Base-by-base conservation (phyloP, 129 eudicot species). In the Flaveria linearis region DNA sequence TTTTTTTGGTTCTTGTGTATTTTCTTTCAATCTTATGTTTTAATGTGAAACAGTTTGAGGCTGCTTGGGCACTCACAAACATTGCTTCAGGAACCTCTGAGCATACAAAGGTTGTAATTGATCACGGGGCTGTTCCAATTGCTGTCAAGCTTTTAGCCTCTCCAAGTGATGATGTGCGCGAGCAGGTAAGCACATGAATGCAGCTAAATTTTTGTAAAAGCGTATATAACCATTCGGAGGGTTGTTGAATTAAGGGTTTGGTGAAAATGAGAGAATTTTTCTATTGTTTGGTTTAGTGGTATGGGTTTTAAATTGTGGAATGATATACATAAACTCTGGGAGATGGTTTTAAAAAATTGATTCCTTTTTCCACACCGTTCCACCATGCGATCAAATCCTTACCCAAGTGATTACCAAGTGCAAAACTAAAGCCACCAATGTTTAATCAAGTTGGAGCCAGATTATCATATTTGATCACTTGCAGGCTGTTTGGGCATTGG, bases 401-500 rank as follows among this genome's bases (percentile, higher is more conserved):
- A 53, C 28, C 62, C 13, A 7, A 11, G 58, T 55, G 62, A 17
- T 20, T 2, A 18, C 26, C 13, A 13, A 56, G 28, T 56, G 62
- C 55, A 52, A 52, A 52, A 12, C 62, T 17, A 56, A 56, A 1
- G 28, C 28, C 62, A 56, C 14, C 28, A 5, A 56, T 4, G 62
- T 56, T 3, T 56, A 56, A 56, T 16, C 62, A 56, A 56, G 13
- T 9, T 42, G 78, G 49, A 74, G 56, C 26, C 26, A 25, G 4
- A 23, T 15, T 61, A 12, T 75, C 39, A 75, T 22, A 13, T 13
- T 3, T 63, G 50, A 49, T 36, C 68, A 25, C 49, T 20, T 69
- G 73, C 73, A 91, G 96, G 97, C 89, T 85, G 97, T 92, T 65
- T 91, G 97, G 92, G 96, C 97, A 9, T 76, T 92, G 82, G 97